Evolutionary conservation across 129 eudicot species (phyloP).

Genomic region (Apium graveolens): DNA sequence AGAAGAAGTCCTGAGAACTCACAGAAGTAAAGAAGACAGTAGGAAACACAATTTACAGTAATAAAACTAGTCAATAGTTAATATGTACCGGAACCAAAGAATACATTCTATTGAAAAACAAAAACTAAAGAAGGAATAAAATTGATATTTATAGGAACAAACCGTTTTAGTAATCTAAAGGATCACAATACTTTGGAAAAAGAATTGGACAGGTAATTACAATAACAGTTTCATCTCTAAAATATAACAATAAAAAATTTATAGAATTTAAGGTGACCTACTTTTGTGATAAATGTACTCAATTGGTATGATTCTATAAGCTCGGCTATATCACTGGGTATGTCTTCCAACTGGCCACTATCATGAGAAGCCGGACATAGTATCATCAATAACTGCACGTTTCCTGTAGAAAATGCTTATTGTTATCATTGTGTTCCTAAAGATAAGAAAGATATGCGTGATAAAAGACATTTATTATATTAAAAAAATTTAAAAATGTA

Average conservation of each 20-base stretch:
- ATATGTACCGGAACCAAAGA: not conserved
- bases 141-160: not conserved
- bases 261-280: constrained; percentile 34
- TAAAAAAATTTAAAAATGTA: not conserved
- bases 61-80: not conserved
- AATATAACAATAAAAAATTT: not conserved
- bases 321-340: constrained; percentile 53
- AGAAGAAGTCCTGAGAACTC: not conserved
- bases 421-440: not conserved
- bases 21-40: not conserved
- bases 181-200: not conserved
- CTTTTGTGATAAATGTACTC: constrained; percentile 72
- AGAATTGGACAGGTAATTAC: not conserved
- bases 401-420: constrained; percentile 34
- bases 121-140: not conserved
- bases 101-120: not conserved
- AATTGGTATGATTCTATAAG: constrained; percentile 57
- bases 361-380: constrained; percentile 59
- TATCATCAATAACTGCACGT: constrained; percentile 42
- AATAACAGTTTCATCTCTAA: not conserved
- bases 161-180: not conserved
- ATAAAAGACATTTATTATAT: not conserved
- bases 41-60: not conserved
- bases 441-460: constrained; percentile 3
- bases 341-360: constrained; percentile 30